phyloP scores from a whole-genome alignment of 257 asterid genomes.

The Apocynum venetum region DNA sequence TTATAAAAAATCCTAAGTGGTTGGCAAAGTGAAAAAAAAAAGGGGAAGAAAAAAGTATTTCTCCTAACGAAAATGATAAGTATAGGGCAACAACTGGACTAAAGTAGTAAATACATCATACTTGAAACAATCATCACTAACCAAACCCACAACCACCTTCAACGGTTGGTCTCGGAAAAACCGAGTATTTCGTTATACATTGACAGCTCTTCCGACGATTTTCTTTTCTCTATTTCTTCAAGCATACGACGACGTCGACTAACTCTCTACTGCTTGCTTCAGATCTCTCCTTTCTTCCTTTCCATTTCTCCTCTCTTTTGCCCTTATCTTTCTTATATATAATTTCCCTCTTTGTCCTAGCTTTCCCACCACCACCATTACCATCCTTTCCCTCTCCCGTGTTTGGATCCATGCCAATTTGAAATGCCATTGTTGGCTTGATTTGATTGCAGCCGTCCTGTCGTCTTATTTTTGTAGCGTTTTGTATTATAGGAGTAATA shows the following conservation, averaged over 20 bases:
- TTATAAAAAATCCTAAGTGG: no score
- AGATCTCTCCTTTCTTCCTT: constrained; percentile 42
- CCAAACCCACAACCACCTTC: constrained; percentile 18
- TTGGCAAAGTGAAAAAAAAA: no score
- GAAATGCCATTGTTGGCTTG: constrained; percentile 16
- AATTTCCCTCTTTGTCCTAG: constrained; percentile 3
- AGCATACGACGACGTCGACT: constrained; percentile 59
- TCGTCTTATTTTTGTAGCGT: background rate
- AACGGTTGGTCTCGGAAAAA: constrained; percentile 12
- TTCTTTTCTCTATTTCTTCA: constrained; percentile 28
- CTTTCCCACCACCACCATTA: background rate
- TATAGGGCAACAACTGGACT: background rate
- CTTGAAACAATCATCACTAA: background rate
- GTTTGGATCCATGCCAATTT: constrained; percentile 1
- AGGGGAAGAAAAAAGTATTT: no score
- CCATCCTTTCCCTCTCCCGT: no score
- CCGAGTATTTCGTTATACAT: background rate
- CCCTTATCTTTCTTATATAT: constrained; percentile 10
- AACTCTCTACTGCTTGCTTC: constrained; percentile 31
- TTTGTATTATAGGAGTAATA: constrained; percentile 18
- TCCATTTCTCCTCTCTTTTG: constrained; percentile 6
- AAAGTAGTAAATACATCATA: background rate
- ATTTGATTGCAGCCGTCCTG: constrained; percentile 9
- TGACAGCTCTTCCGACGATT: constrained; percentile 23
- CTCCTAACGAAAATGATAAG: background rate